Conservation (phyloP, 1,139 yeast species). For the Arxiozyma slooffiae region DNA sequence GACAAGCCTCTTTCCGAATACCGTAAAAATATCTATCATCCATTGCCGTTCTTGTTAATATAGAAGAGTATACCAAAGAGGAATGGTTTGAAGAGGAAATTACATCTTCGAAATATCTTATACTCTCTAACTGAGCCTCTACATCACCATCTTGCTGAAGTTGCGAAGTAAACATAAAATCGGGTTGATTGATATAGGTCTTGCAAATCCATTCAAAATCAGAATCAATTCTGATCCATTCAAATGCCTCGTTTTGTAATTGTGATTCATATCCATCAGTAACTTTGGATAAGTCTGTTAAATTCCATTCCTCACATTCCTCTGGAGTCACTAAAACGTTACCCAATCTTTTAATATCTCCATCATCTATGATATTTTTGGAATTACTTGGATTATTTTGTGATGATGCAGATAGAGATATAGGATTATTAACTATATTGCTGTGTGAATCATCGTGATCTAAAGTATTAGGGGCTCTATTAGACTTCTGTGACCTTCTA, state of each 20-base stretch:
- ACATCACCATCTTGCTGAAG: conserved; percentile 91
- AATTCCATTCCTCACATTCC: conserved; percentile 63
- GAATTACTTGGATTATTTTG: neutral
- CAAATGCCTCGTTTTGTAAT: conserved; percentile 69
- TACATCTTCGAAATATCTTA: conserved; percentile 54
- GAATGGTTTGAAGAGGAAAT: conserved; percentile 39
- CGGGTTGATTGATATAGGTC: conserved; percentile 77
- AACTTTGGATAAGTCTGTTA: conserved; percentile 62
- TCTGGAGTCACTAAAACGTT: conserved; percentile 54
- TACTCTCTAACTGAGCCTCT: conserved; percentile 86
- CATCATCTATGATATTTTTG: conserved; percentile 10
- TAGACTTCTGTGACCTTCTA: conserved; percentile 33
- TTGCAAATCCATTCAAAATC: conserved; percentile 95
- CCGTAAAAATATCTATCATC: conserved; percentile 86
- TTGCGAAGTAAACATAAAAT: conserved; percentile 90
- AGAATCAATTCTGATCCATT: conserved; percentile 94
- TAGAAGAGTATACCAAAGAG: conserved; percentile 58
- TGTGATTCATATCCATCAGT: conserved; percentile 28
- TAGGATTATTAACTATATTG: neutral
- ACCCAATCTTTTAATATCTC: conserved; percentile 59
- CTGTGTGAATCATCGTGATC: neutral
- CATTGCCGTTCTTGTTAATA: conserved; percentile 69
- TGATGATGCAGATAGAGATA: neutral
- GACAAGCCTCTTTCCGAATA: conserved; percentile 77
- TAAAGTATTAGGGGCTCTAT: neutral